A percentile compares a stretch with the other conserved stretches of the same genome.
Evolutionary conservation across 129 eudicot species (phyloP).

Genomic region (Sambucus nigra): DNA sequence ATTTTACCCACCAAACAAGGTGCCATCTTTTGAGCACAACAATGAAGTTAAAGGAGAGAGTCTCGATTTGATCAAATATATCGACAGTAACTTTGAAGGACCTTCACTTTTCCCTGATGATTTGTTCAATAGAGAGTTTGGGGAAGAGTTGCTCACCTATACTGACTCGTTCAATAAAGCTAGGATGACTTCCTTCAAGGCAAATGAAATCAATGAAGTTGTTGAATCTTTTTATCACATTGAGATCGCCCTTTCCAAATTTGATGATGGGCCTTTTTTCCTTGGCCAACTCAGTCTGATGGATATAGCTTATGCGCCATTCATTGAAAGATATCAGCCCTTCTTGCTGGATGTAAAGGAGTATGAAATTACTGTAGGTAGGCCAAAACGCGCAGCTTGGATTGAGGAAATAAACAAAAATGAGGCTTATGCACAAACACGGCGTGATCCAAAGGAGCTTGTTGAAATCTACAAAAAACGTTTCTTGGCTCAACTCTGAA

Average conservation of each 20-base stretch:
- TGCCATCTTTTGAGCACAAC: slow-evolving; percentile 75
- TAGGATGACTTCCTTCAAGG: slow-evolving; percentile 45
- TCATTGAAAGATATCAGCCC: no score
- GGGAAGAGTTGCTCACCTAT: slow-evolving; percentile 49
- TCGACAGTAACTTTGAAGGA: slow-evolving; percentile 73
- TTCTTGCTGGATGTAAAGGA: no score
- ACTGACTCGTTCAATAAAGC: slow-evolving; percentile 39
- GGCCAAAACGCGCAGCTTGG: no score
- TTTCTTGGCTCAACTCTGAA: no score
- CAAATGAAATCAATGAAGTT: slow-evolving; percentile 36
- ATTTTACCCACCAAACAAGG: no score
- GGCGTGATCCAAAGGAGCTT: slow-evolving; percentile 59
- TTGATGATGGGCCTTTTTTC: slow-evolving; percentile 66
- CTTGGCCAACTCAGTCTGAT: slow-evolving; percentile 75
- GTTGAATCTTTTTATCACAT: slow-evolving; percentile 62
- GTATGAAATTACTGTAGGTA: no score
- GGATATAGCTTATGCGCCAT: no score
- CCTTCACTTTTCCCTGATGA: slow-evolving; percentile 70
- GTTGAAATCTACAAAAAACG: slow-evolving; percentile 68
- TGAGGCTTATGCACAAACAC: slow-evolving; percentile 49
- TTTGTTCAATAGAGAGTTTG: slow-evolving; percentile 46
- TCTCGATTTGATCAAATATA: slow-evolving; percentile 70
- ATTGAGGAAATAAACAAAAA: slow-evolving; percentile 77
- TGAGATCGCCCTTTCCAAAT: slow-evolving; percentile 68
- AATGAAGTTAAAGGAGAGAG: slow-evolving; percentile 85